Evolutionary conservation across 805 yeast genomes (phyloP), one percentile per base, ranked within the genome.

Genomic region (Zygosaccharomyces siamensis): DNA sequence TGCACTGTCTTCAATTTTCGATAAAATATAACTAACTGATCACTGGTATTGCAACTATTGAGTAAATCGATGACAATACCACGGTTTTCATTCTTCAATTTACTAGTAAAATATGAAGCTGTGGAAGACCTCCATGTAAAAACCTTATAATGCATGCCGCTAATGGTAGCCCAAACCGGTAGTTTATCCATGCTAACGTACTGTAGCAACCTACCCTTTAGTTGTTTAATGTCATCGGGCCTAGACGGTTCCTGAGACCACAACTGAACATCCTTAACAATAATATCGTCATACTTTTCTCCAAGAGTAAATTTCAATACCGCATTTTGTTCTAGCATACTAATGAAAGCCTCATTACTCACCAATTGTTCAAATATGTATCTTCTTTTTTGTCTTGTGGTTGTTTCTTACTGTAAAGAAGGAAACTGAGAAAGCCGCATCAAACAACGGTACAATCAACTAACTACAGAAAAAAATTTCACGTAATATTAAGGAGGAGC

Each of bases 231-330:
- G 4, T 35, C 35, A 11, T 10, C 26, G n/a, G 12, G 16, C 12
- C 28, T 43, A n/a, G 28, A 26, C 10, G 39, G 51, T 5, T 24
- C 47, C 14, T 20, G 26, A 0, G 50, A 45, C 67, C 68, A 63
- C 38, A 65, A 41, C 31, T 64, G 68, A 4, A 64, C 56, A 48
- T 65, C 68, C 31, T 59, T 46, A 3, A 64, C 53, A 14, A 49
- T 37, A 12, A 60, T 54, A 23, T 52, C 58, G 4, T 54, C 53
- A 33, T 55, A 54, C 12, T 45, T 47, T 12, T 42, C 42, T 7
- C 65, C 66, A 40, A 64, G 44, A 30, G 49, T 53, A 24, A 64
- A 51, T 26, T 46, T 56, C 45, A 64, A 31, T 5, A 53, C 49
- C 10, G 51, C 58, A 14, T 50, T 30, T 40, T 55, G 49, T 23